Evolutionary conservation across 2,329 filamentous ascomycete species (phyloP).

Genomic region (Monosporascus sp.): DNA sequence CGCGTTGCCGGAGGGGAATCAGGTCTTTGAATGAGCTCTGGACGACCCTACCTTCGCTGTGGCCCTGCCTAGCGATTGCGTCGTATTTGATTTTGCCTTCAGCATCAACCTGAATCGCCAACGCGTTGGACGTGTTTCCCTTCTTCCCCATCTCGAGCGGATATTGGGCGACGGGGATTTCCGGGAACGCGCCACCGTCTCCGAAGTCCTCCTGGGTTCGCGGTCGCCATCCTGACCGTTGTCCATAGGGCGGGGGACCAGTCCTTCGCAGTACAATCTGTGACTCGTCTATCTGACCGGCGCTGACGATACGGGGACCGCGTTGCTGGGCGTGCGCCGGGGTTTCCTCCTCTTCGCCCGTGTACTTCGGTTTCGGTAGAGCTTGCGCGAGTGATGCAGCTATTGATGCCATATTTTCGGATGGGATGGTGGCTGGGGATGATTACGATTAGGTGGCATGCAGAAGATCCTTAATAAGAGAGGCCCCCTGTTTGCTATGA

Average conservation of each 20-base stretch:
- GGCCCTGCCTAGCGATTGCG: conserved; percentile 85
- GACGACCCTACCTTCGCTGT: conserved; percentile 76
- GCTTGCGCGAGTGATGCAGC: conserved; percentile 69
- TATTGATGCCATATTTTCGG: conserved; percentile 56
- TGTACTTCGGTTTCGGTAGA: conserved; percentile 86
- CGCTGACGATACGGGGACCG: conserved; percentile 76
- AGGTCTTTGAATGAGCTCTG: conserved; percentile 96
- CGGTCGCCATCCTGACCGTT: conserved; percentile 85
- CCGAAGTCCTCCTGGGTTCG: conserved; percentile 86
- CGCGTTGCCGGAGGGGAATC: conserved; percentile 87
- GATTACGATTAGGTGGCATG: conserved; percentile 9
- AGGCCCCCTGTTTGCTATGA: neutral
- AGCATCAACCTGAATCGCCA: conserved; percentile 85
- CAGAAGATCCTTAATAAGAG: conserved; percentile 5
- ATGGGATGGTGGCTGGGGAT: conserved; percentile 2
- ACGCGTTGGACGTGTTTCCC: conserved; percentile 70
- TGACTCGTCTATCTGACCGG: conserved; percentile 74
- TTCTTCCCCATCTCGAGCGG: conserved; percentile 93
- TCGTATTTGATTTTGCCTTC: conserved; percentile 96
- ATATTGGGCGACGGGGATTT: conserved; percentile 90
- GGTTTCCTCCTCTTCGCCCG: conserved; percentile 79
- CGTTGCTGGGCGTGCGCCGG: conserved; percentile 66
- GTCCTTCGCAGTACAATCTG: conserved; percentile 76
- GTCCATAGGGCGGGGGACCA: conserved; percentile 82
- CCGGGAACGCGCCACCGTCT: conserved; percentile 93